Percentiles rank a stretch among this genome's conserved stretches.
Evolutionary conservation across 331 rosid species (phyloP).

Genomic region (Rosa hybrid): DNA sequence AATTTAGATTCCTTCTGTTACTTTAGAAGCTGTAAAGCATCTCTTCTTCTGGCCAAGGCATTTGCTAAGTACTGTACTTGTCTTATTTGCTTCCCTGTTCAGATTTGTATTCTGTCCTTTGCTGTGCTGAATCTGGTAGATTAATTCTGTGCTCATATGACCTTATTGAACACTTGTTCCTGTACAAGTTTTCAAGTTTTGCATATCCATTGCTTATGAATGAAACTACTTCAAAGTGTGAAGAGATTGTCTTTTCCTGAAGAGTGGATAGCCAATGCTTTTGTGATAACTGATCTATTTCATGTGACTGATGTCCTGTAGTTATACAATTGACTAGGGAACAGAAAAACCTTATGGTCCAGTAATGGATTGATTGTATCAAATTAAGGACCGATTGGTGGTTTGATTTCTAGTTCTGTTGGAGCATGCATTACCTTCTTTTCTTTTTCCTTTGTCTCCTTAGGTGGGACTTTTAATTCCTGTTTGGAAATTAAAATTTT

Average conservation of each 20-base stretch:
- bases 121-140: neutral
- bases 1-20: neutral
- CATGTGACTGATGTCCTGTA: conserved; percentile 4
- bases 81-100: conserved; percentile 18
- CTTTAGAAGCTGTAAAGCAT: neutral
- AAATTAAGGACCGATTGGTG: neutral
- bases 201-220: conserved; percentile 19
- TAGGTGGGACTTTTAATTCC: conserved; percentile 2
- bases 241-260: neutral
- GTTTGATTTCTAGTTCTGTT: neutral
- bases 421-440: neutral
- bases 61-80: conserved; percentile 10
- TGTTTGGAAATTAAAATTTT: neutral
- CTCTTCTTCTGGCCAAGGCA: conserved; percentile 10
- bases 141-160: neutral
- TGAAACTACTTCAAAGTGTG: conserved; percentile 17
- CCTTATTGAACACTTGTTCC: conserved; percentile 13
- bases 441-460: conserved; percentile 3
- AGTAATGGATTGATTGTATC: neutral
- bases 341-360: conserved; percentile 7
- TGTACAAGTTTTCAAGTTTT: conserved; percentile 6
- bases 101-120: neutral
- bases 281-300: conserved; percentile 9
- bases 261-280: conserved; percentile 3
- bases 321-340: conserved; percentile 9